Percentiles rank a stretch among this genome's conserved stretches.
These are phyloP conservation scores for Aspergillus phoenicis DNA, from an alignment of 2,329 filamentous ascomycete species.

Conservation along the genomic window DNA sequence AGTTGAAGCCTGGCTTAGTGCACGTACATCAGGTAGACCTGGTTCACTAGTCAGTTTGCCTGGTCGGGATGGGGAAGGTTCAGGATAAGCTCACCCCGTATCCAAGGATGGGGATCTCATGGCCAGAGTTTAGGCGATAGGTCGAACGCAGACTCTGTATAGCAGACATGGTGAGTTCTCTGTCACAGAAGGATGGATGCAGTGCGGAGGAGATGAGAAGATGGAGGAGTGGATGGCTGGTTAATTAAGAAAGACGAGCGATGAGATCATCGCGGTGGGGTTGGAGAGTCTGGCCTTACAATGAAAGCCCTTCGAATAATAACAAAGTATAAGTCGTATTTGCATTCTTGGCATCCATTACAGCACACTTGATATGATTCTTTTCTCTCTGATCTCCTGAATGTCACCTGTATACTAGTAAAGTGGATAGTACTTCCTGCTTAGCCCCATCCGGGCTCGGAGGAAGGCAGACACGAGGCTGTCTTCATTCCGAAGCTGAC, in stretches of 20 bases:
- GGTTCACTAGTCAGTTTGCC: not conserved
- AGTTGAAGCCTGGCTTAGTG: not conserved
- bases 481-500: too few species aligned
- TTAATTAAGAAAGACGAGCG: not conserved
- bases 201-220: not conserved
- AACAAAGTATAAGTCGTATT: too few species aligned
- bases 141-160: conserved; percentile 35
- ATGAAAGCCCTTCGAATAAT: too few species aligned
- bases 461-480: too few species aligned
- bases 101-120: conserved; percentile 63
- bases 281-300: not conserved
- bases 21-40: conserved; percentile 39
- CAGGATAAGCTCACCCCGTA: conserved; percentile 53
- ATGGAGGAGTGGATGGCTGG: not conserved
- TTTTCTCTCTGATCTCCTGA: too few species aligned
- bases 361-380: too few species aligned
- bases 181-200: not conserved
- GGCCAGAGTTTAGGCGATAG: conserved; percentile 59
- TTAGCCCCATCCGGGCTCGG: too few species aligned
- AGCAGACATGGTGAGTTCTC: conserved; percentile 15
- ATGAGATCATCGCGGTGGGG: not conserved
- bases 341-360: too few species aligned
- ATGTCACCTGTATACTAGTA: too few species aligned
- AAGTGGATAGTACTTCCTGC: too few species aligned
- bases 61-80: not conserved